These are phyloP conservation scores for Macrophomina pseudophaseolina DNA, from an alignment of 2,329 filamentous ascomycete species.

Conservation along the genomic window DNA sequence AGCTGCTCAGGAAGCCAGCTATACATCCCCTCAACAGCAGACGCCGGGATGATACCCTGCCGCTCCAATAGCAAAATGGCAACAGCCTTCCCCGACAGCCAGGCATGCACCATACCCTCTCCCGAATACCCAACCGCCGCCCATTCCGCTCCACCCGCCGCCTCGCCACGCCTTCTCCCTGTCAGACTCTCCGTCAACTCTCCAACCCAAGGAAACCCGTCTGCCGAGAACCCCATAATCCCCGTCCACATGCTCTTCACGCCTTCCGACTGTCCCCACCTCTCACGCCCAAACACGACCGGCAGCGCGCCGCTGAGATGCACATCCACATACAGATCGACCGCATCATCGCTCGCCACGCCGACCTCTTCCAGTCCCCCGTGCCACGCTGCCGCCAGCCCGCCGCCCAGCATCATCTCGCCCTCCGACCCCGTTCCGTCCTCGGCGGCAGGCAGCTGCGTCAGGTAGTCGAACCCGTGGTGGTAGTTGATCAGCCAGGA, in stretches of 20 bases:
- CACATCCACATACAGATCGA: constrained; percentile 25
- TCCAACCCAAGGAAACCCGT: constrained; percentile 58
- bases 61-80: constrained; percentile 30
- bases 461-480: constrained; percentile 29
- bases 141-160: constrained; percentile 39
- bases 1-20: constrained; percentile 11
- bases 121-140: constrained; percentile 29
- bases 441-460: constrained; percentile 27
- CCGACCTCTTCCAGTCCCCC: constrained; percentile 30
- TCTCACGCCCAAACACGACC: constrained; percentile 28
- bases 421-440: constrained; percentile 2
- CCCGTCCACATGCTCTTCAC: constrained; percentile 57
- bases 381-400: constrained; percentile 28
- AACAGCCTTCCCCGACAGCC: constrained; percentile 30
- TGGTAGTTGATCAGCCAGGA: constrained; percentile 56
- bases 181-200: constrained; percentile 43
- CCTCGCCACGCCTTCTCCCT: constrained; percentile 33
- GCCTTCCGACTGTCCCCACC: constrained; percentile 28
- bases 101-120: constrained; percentile 32
- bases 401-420: constrained; percentile 31
- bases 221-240: constrained; percentile 54
- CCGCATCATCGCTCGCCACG: constrained; percentile 26
- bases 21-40: background rate
- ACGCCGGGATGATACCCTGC: constrained; percentile 19
- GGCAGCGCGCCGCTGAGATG: constrained; percentile 30